These are phyloP conservation scores for Poronia punctata DNA, from an alignment of 495 filamentous ascomycete species.

Conservation along the genomic window DNA sequence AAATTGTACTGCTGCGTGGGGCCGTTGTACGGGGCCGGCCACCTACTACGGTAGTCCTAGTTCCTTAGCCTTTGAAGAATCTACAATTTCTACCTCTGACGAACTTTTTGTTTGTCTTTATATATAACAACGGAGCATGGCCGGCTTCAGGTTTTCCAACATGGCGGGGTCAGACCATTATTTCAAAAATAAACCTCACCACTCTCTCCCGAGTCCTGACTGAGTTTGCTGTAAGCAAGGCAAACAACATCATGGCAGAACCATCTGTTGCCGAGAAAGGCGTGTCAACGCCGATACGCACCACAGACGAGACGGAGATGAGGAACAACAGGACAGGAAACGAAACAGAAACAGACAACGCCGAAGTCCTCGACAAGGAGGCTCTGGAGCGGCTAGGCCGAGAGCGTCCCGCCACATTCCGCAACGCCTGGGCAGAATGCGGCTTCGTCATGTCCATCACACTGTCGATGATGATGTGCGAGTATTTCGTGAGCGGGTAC, in stretches of 20 bases:
- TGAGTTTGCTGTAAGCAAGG: not conserved
- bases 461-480: slow-evolving; percentile 66
- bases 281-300: not conserved
- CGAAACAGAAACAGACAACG: slow-evolving; percentile 7
- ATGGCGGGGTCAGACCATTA: too few relatives aligned
- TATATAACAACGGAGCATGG: too few relatives aligned
- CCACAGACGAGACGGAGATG: too few relatives aligned
- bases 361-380: slow-evolving; percentile 10
- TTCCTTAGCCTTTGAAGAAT: too few relatives aligned
- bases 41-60: too few relatives aligned
- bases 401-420: slow-evolving; percentile 61
- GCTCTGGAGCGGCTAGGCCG: slow-evolving; percentile 64
- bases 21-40: too few relatives aligned
- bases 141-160: too few relatives aligned
- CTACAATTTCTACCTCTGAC: too few relatives aligned
- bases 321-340: too few relatives aligned
- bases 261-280: slow-evolving; percentile 7
- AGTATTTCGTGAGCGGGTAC: slow-evolving; percentile 85
- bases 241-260: slow-evolving; percentile 6
- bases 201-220: too few relatives aligned
- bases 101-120: too few relatives aligned
- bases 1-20: slow-evolving; percentile 6
- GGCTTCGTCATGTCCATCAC: slow-evolving; percentile 67
- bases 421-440: slow-evolving; percentile 52
- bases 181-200: too few relatives aligned